Base-by-base conservation (phyloP, 768 basidiomycete species). In the Leucogyrophana mollusca region DNA sequence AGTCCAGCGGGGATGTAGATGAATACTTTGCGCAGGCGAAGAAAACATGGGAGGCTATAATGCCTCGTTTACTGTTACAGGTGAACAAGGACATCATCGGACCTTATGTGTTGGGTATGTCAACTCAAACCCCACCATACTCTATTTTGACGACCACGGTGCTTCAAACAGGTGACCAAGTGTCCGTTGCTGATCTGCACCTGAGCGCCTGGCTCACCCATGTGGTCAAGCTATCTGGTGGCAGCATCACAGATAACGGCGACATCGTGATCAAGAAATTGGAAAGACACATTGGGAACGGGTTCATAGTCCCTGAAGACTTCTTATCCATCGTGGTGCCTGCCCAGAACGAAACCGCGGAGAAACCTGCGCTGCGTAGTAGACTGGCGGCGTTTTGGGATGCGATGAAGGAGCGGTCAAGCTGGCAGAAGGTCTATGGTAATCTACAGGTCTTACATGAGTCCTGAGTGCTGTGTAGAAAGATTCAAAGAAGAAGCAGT, bases 141-240 rank as follows among this genome's bases (percentile, higher is more conserved):
- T n/a, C 35, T 9, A 9, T 16, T 6, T 23, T 35, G 8, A n/a
- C 13, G 10, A 14, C 17, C 38, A 22, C 9, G 20, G n/a, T n/a
- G n/a, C 36, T 34, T 21, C 47, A 16, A 8, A 8, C 25, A 88
- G 91, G 91, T 14, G 90, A 94, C 56, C 90, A 94, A 52, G 62
- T 91, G 55, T 90, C 85, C 5, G 67, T 90, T 38, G 87, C 85
- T 11, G 92, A 94, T 60, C 68, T 92, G 45, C 90, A 92, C 58
- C 75, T 92, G 16, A 82, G 80, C 8, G 82, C 80, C 21, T 94
- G 89, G 90, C 59, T 93, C 24, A 67, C 79, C 9, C 76, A 81
- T 21, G 53, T 91, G 4, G 77, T 82, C 17, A 61, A 56, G 40
- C 69, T 90, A 16, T 70, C 77, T 1, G 87, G 85, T 2, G 88